Evolutionary conservation across 306 rosid species (phyloP).

Genomic region (Cercis canadensis): DNA sequence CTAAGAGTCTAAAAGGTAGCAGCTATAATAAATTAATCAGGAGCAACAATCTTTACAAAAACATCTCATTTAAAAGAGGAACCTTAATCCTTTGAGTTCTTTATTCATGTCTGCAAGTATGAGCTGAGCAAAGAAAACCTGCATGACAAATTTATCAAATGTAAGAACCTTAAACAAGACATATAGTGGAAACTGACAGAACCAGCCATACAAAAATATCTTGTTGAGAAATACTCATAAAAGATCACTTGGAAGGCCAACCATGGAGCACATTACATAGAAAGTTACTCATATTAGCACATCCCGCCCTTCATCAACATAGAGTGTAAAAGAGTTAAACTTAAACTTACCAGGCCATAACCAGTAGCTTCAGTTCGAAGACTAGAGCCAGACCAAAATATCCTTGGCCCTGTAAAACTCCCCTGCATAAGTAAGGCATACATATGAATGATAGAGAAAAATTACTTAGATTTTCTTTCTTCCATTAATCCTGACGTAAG

Average conservation of each 20-base stretch:
- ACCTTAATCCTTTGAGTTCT: slow-evolving; percentile 99
- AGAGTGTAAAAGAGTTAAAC: slow-evolving; percentile 40
- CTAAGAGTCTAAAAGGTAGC: neutral
- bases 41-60: slow-evolving; percentile 38
- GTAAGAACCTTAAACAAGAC: slow-evolving; percentile 28
- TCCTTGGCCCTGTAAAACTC: slow-evolving; percentile 97
- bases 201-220: slow-evolving; percentile 19
- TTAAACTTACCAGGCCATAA: slow-evolving; percentile 90
- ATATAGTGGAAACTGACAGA: slow-evolving; percentile 9
- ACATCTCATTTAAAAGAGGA: slow-evolving; percentile 39
- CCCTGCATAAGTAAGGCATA: slow-evolving; percentile 86
- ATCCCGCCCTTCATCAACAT: slow-evolving; percentile 29
- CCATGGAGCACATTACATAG: slow-evolving; percentile 13
- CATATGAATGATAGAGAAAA: slow-evolving; percentile 48
- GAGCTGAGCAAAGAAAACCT: slow-evolving; percentile 99
- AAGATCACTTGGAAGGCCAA: slow-evolving; percentile 5
- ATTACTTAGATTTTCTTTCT: slow-evolving; percentile 32
- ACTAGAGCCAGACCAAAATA: slow-evolving; percentile 99
- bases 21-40: slow-evolving; percentile 14
- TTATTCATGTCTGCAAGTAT: slow-evolving; percentile 96
- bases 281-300: slow-evolving; percentile 13
- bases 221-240: neutral
- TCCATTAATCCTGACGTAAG: slow-evolving; percentile 24
- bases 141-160: slow-evolving; percentile 42
- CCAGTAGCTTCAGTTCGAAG: slow-evolving; percentile 99